Conservation (phyloP, 2,329 filamentous ascomycete species). For the Zymoseptoria passerinii region DNA sequence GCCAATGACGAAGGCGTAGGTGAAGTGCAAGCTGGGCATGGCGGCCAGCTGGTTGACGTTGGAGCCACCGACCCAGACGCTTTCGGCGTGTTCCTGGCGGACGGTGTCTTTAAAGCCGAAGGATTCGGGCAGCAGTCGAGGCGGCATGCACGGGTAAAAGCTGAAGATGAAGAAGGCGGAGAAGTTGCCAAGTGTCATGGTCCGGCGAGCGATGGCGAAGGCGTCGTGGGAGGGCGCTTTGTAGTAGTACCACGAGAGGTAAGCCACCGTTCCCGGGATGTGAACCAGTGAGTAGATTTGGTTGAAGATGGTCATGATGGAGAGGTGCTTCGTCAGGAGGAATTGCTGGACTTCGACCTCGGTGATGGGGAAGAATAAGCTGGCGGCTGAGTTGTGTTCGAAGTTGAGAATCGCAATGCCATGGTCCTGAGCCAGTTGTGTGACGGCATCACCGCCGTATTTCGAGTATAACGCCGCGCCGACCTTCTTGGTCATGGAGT, state of each 20-base stretch:
- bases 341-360: slow-evolving; percentile 49
- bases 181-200: slow-evolving; percentile 46
- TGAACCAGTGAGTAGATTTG: slow-evolving; percentile 53
- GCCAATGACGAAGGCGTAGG: slow-evolving; percentile 46
- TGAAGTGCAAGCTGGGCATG: slow-evolving; percentile 47
- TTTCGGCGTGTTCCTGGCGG: slow-evolving; percentile 39
- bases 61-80: slow-evolving; percentile 39
- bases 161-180: slow-evolving; percentile 46
- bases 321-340: slow-evolving; percentile 48
- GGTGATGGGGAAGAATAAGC: slow-evolving; percentile 45
- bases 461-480: slow-evolving; percentile 21
- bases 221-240: slow-evolving; percentile 44
- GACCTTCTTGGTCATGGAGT: slow-evolving; percentile 45
- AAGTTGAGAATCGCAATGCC: slow-evolving; percentile 48
- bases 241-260: slow-evolving; percentile 56
- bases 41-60: slow-evolving; percentile 41
- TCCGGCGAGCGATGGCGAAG: slow-evolving; percentile 38
- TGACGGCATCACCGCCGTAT: slow-evolving; percentile 41
- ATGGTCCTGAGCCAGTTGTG: slow-evolving; percentile 49
- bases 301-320: slow-evolving; percentile 48
- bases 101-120: slow-evolving; percentile 43
- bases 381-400: slow-evolving; percentile 45
- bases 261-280: slow-evolving; percentile 54
- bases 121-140: slow-evolving; percentile 37
- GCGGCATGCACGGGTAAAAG: slow-evolving; percentile 47